phyloP scores from a whole-genome alignment of 2,329 filamentous ascomycete species.

The Dothideomycetidae sp. region DNA sequence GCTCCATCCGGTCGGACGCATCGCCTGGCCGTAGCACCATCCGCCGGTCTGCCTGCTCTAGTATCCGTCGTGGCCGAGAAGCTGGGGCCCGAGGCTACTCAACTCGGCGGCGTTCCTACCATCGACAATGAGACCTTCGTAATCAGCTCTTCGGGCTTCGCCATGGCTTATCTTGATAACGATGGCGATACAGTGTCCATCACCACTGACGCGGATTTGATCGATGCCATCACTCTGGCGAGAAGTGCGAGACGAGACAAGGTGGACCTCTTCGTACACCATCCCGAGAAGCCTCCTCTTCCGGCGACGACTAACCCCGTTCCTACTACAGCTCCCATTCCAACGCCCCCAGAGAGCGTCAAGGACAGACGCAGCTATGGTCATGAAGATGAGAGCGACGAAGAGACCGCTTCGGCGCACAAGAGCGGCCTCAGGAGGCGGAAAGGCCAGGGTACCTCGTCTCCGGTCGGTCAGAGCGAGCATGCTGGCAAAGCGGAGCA shows the following conservation, averaged over 20 bases:
- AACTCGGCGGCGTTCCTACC: slow-evolving; percentile 64
- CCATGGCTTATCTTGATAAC: slow-evolving; percentile 89
- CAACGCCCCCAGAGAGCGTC: slow-evolving; percentile 40
- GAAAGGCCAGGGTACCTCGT: slow-evolving; percentile 14
- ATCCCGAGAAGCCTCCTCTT: slow-evolving; percentile 79
- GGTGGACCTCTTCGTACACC: slow-evolving; percentile 92
- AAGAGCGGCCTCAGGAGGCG: slow-evolving; percentile 23
- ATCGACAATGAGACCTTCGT: slow-evolving; percentile 61
- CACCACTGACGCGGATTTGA: slow-evolving; percentile 82
- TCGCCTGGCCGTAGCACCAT: slow-evolving; percentile 69
- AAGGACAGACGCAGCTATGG: slow-evolving; percentile 36
- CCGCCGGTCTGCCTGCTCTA: slow-evolving; percentile 67
- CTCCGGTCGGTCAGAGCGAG: slow-evolving; percentile 4
- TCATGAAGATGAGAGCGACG: slow-evolving; percentile 32
- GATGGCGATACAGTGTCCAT: slow-evolving; percentile 95
- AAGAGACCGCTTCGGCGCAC: slow-evolving; percentile 24
- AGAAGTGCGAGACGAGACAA: slow-evolving; percentile 69
- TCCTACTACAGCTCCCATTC: slow-evolving; percentile 34
- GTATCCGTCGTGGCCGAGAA: slow-evolving; percentile 67
- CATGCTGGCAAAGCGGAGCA: slow-evolving; percentile 40
- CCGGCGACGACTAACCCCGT: slow-evolving; percentile 47
- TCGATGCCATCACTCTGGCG: slow-evolving; percentile 78
- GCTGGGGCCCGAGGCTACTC: slow-evolving; percentile 67
- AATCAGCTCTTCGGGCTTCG: slow-evolving; percentile 65
- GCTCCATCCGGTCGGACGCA: slow-evolving; percentile 90